Base-by-base conservation (phyloP, 108 stramenopile species). In the Skeletonema menzelii region DNA sequence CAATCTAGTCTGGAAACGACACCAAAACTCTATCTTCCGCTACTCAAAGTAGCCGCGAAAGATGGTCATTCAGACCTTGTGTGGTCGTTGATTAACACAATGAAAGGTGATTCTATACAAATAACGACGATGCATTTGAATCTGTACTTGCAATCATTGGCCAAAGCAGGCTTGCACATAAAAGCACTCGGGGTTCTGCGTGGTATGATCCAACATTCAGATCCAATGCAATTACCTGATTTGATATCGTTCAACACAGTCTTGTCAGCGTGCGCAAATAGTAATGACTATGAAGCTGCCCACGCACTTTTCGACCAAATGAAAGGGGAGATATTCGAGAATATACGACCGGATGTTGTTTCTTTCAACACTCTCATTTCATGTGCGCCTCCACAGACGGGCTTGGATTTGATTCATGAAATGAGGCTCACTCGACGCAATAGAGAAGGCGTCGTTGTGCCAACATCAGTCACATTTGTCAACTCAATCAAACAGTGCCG, bases 391-490 rank as follows among this genome's bases (percentile, higher is more conserved):
- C 74, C 72, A 22, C 15, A 28, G 27, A 24, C 28, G 5, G 69
- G 69, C 1, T 34, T 75, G 28, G 31, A 15, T 27, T 22, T 80
- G 11, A 70, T 80, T 13, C 27, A 70, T 14, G 79, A 87, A 63
- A 92, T 92, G 87, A 70, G 84, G 20, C 63, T 88, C n/a, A 85
- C 91, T 10, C 63, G 91, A 49, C 63, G 91, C 24, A 77, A 89
- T 63, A 75, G 91, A 42, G 37, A 72, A 24, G 86, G 85, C 4
- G 85, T 65, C 13, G 65, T 82, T 14, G 44, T 60, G 8, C 87
- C 91, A 14, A 85, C 78, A 3, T 70, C 66, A 5, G 73, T 87
- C 0, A 77, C 91, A 10, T 89, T 85, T 68, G 76, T 82, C 7
- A 85, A 85, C 64, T 87, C 88, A 2, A 88, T 92, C 35, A 55